Evolutionary conservation across 1,139 yeast species (phyloP), one percentile per base, ranked within the genome.

Genomic region (Lizanozyma gosingica): DNA sequence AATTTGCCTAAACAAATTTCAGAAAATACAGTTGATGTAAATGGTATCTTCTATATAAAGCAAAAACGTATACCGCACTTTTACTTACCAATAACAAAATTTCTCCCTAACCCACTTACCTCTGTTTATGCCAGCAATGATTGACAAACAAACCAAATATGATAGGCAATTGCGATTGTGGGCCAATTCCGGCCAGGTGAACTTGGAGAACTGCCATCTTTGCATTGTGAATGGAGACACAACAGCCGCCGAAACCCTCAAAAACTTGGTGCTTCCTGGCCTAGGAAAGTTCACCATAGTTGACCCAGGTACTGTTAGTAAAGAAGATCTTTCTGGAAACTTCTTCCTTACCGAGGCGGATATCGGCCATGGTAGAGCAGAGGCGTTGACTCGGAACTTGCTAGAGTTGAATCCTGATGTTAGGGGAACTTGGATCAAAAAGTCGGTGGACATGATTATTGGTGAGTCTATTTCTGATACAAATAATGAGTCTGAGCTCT

Each of bases 91-190:
- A n/a, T n/a, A n/a, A n/a, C n/a, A n/a, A n/a, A n/a, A n/a, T n/a
- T n/a, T n/a, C n/a, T n/a, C n/a, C n/a, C n/a, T n/a, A n/a, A n/a
- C n/a, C n/a, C n/a, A n/a, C n/a, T n/a, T n/a, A n/a, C n/a, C n/a
- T n/a, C n/a, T n/a, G n/a, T n/a, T n/a, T n/a, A n/a, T n/a, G n/a
- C n/a, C n/a, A n/a, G n/a, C 11, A 6, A 22, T 22, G 29, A 22
- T 22, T 47, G 68, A 67, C 38, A 71, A 65, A 47, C 56, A 56
- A 34, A 55, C 65, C 40, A 77, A 77, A 48, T 90, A 87, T 57
- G 97, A 92, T 60, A 73, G 98, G 37, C 98, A 92, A 57, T 63
- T 90, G 44, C 72, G 97, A 35, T 64, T 92, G 15, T 92, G 98
- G 98, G 92, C 87, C 0, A 53, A 73, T 0, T 60, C 73, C 1